Conservation (phyloP, 176 grass and related monocot genomes). For the Musa schizocarpa region DNA sequence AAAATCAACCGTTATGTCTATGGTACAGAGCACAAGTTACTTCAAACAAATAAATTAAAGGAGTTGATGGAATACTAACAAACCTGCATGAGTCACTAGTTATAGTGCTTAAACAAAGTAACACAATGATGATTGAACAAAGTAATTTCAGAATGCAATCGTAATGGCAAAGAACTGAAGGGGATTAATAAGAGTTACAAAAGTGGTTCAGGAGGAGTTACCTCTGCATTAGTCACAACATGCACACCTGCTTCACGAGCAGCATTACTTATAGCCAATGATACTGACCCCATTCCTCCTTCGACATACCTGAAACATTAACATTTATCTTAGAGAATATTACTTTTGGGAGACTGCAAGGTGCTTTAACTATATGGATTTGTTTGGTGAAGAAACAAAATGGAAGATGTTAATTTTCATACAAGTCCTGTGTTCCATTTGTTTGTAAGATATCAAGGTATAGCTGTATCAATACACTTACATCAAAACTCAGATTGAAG, state of each 20-base stretch:
- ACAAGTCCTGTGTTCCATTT: background rate
- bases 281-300: conserved; percentile 97
- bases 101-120: background rate
- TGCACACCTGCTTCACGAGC: conserved; percentile 78
- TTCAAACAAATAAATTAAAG: background rate
- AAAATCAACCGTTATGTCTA: background rate
- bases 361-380: conserved; percentile 8
- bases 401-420: background rate
- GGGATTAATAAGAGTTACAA: background rate
- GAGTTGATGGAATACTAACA: background rate
- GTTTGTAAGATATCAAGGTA: background rate
- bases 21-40: background rate
- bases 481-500: background rate
- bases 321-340: conserved; percentile 16
- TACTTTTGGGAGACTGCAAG: background rate
- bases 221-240: conserved; percentile 86
- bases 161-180: background rate
- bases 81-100: background rate
- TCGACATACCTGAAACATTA: conserved; percentile 73
- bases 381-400: background rate
- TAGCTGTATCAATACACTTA: background rate
- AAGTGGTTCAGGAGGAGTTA: conserved; percentile 3
- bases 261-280: conserved; percentile 91
- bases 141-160: background rate
- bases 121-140: background rate